Base-by-base conservation (phyloP, 1,139 yeast genomes). In the Pneumocystis sp. region DNA sequence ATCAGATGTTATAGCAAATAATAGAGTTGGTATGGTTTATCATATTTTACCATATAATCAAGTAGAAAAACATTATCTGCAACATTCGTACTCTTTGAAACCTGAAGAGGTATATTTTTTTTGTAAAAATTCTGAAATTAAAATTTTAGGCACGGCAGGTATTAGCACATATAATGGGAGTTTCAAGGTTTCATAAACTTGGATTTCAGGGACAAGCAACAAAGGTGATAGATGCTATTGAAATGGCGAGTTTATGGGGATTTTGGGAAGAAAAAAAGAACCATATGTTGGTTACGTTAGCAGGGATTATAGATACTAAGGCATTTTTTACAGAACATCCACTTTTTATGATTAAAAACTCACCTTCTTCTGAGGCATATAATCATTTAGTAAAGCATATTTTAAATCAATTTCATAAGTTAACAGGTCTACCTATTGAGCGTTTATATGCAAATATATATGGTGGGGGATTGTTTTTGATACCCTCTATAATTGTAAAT, bases 321-420 rank as follows among this genome's bases (percentile, higher is more conserved):
- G 61, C 61, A n/a, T 65, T 65, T 57, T 65, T 63, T 15, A 64
- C 64, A 21, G 31, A 35, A n/a, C 42, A 56, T 44, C 67, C 68
- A 10, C 60, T 64, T 31, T 66, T 63, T 50, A 60, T 45, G 3
- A 66, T 66, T 31, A 56, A 64, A 8, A 60, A 63, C 39, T 61
- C 64, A 57, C 68, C 68, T 17, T 63, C 66, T 39, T 61, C 65
- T 12, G 63, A 63, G 21, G 67, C 68, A 12, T 66, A 63, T 29
- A 61, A 62, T 8, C 64, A 63, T 25, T 56, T 66, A 29, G 29
- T 65, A 21, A 39, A 61, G 29, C 65, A 67, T 3, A 45, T 63
- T 3, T 44, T 65, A 34, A 62, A 50, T 12, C 68, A 66, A 39
- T 61, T 64, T 25, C 63, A 63, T 59, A 42, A 63, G 19, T 40